Evolutionary conservation across 78 protist genomes (phyloP).

Genomic region (Dictyostelium intermedium): DNA sequence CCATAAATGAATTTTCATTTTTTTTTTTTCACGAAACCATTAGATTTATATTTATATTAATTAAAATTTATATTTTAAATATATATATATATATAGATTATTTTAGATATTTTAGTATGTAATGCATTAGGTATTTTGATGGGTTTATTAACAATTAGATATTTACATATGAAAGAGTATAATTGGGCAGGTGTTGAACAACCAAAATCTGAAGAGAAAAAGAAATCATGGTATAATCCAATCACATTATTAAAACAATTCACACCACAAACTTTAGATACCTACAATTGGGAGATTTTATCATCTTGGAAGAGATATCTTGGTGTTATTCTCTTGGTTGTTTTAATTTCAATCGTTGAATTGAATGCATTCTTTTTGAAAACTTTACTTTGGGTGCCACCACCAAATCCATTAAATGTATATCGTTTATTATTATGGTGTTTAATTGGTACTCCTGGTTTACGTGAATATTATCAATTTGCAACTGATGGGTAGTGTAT

Average conservation of each 20-base stretch:
- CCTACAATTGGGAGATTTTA: constrained; percentile 81
- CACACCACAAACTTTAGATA: constrained; percentile 65
- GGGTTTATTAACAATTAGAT: constrained; percentile 62
- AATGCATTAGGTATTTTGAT: constrained; percentile 85
- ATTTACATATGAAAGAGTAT: constrained; percentile 76
- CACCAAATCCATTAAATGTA: constrained; percentile 71
- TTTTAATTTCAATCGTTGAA: constrained; percentile 74
- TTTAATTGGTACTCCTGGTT: constrained; percentile 80
- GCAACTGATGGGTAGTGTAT: constrained; percentile 71
- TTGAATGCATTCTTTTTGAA: constrained; percentile 88
- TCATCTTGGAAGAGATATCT: constrained; percentile 70
- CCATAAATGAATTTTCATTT: background rate
- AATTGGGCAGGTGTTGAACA: constrained; percentile 56
- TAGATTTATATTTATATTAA: too few relatives aligned
- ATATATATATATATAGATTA: constrained; percentile 34
- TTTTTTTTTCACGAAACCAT: background rate
- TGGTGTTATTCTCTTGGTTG: constrained; percentile 22
- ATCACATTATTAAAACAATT: constrained; percentile 79
- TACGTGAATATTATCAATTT: constrained; percentile 86
- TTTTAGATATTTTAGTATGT: constrained; percentile 87
- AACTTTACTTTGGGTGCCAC: constrained; percentile 85
- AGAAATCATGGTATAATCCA: constrained; percentile 3
- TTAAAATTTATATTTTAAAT: too few relatives aligned
- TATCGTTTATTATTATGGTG: constrained; percentile 82
- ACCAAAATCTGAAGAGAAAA: background rate